Percentiles rank a stretch among this genome's conserved stretches.
Evolutionary conservation across 192 early-diverging fungal genomes (phyloP).

Genomic region (Dissophora ornata): DNA sequence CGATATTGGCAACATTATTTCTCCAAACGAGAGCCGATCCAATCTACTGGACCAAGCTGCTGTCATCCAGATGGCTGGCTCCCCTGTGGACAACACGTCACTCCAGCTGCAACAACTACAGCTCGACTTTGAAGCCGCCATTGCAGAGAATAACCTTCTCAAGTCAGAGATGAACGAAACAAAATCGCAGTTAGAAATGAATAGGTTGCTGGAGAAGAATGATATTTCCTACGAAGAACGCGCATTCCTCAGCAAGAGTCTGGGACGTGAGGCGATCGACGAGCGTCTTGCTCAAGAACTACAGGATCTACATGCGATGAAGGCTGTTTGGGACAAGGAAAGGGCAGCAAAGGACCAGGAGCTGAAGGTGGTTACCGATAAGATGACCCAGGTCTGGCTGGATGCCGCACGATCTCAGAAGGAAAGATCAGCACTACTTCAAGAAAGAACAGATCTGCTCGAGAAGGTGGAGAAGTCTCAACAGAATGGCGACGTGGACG

Average conservation of each 20-base stretch:
- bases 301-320: constrained; percentile 42
- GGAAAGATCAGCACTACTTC: constrained; percentile 34
- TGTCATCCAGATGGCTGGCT: constrained; percentile 29
- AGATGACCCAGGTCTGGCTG: constrained; percentile 54
- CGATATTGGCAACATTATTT: constrained; percentile 19
- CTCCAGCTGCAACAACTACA: constrained; percentile 69
- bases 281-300: constrained; percentile 40
- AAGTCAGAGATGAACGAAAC: constrained; percentile 75
- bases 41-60: constrained; percentile 35
- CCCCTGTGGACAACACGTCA: constrained; percentile 18
- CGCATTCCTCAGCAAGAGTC: constrained; percentile 23
- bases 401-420: constrained; percentile 52
- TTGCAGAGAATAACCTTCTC: constrained; percentile 77
- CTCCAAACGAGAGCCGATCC: constrained; percentile 32
- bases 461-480: constrained; percentile 41
- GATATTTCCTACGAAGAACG: constrained; percentile 44
- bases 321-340: constrained; percentile 49
- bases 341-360: constrained; percentile 54
- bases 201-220: constrained; percentile 54
- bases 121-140: constrained; percentile 72
- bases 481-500: constrained; percentile 8
- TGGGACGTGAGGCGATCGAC: constrained; percentile 19
- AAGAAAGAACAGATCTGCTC: constrained; percentile 40
- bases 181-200: constrained; percentile 60
- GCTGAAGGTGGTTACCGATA: constrained; percentile 40